Conservation (phyloP, 139 green algal species). For the Tetraselmis chui region DNA sequence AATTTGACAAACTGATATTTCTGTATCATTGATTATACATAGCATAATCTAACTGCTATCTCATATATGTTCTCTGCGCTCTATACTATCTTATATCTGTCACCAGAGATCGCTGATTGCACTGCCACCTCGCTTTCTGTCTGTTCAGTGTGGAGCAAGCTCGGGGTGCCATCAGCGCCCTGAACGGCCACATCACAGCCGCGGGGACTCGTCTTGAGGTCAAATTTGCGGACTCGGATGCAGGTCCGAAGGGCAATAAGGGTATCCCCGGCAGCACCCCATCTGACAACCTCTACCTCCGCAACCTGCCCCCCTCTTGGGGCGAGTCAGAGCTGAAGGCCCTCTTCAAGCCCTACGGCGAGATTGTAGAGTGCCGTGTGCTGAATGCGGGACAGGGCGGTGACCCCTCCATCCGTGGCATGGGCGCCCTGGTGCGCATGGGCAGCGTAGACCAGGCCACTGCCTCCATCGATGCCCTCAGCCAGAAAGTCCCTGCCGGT, state of each 20-base stretch:
- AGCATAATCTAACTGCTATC: not conserved
- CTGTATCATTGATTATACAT: not conserved
- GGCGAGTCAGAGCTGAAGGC: slow-evolving; percentile 17
- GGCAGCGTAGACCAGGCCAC: slow-evolving; percentile 30
- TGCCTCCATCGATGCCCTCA: slow-evolving; percentile 43
- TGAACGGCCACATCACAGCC: not conserved
- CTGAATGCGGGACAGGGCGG: slow-evolving; percentile 25
- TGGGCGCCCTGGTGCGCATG: slow-evolving; percentile 46
- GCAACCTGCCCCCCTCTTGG: not conserved
- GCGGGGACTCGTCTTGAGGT: not conserved
- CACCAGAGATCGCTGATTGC: too few species aligned
- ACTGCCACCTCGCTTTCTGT: too few species aligned
- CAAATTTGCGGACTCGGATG: not conserved
- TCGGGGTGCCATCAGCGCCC: not conserved
- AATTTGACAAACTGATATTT: too few species aligned
- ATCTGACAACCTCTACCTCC: not conserved
- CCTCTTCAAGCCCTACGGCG: slow-evolving; percentile 30
- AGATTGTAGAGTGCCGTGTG: slow-evolving; percentile 36
- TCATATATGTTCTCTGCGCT: too few species aligned
- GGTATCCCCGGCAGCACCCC: not conserved
- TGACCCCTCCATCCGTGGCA: slow-evolving; percentile 3
- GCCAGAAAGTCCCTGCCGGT: slow-evolving; percentile 34
- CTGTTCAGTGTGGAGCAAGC: not conserved
- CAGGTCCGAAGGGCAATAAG: not conserved
- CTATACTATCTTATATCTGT: too few species aligned